Evolutionary conservation across 1,284 basidiomycete species (phyloP).

Genomic region (Ceratobasidium sp.): DNA sequence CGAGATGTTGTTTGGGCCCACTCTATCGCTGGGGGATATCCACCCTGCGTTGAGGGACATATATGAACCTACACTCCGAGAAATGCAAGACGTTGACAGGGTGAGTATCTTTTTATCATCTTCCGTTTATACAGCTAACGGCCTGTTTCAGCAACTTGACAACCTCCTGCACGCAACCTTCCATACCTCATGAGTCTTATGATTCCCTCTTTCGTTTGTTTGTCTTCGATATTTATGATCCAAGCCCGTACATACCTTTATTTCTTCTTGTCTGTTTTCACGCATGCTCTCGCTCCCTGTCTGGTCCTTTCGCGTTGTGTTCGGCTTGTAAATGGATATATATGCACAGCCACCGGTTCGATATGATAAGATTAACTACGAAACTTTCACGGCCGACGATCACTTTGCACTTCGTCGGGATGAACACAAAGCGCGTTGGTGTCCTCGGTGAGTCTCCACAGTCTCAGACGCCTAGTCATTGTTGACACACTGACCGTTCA

Average conservation of each 20-base stretch:
- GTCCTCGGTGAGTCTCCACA: slow-evolving; percentile 21
- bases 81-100: slow-evolving; percentile 81
- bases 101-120: slow-evolving; percentile 51
- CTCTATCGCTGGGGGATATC: slow-evolving; percentile 64
- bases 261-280: not conserved
- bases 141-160: slow-evolving; percentile 42
- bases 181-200: slow-evolving; percentile 24
- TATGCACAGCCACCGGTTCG: slow-evolving; percentile 20
- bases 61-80: slow-evolving; percentile 71
- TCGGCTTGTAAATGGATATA: slow-evolving; percentile 24
- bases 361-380: slow-evolving; percentile 21
- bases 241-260: slow-evolving; percentile 24
- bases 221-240: slow-evolving; percentile 25
- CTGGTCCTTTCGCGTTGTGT: slow-evolving; percentile 5
- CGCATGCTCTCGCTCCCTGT: not conserved
- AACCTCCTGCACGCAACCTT: slow-evolving; percentile 39
- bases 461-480: not conserved
- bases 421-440: slow-evolving; percentile 31
- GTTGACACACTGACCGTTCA: not conserved
- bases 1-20: slow-evolving; percentile 71
- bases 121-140: not conserved
- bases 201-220: not conserved
- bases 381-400: slow-evolving; percentile 33
- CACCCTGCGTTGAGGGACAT: slow-evolving; percentile 76
- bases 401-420: slow-evolving; percentile 2